A percentile compares a stretch with the other conserved stretches of the same genome.
Conservation (phyloP, 164 flowering plant genomes). For the Vitis amurensis region DNA sequence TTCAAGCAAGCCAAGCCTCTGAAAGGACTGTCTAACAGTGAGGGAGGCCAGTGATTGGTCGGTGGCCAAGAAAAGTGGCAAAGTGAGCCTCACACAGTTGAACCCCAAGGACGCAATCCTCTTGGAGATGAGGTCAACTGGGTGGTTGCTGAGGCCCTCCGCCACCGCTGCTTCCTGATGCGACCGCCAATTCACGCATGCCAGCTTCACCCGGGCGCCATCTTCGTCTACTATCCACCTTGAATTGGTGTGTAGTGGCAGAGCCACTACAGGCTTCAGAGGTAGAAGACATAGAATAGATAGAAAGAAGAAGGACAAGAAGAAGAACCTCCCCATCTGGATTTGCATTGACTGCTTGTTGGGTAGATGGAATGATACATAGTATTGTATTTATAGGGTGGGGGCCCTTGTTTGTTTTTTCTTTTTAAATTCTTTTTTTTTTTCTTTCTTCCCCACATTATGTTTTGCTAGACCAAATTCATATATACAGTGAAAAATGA, state of each 20-base stretch:
- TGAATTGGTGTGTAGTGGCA: constrained; percentile 13
- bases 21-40: constrained; percentile 12
- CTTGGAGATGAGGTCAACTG: constrained; percentile 8
- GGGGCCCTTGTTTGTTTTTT: too few species aligned
- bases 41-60: constrained; percentile 1
- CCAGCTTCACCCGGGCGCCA: constrained; percentile 18
- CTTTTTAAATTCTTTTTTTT: too few species aligned
- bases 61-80: constrained; percentile 7
- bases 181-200: constrained; percentile 17
- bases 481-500: too few species aligned
- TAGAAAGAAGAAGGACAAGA: too few species aligned
- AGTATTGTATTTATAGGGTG: too few species aligned
- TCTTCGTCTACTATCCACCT: constrained; percentile 14
- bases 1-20: background rate
- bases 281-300: too few species aligned
- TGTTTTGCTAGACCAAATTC: too few species aligned
- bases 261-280: background rate
- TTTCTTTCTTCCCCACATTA: too few species aligned
- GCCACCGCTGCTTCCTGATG: constrained; percentile 12
- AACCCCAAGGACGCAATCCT: constrained; percentile 8
- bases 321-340: too few species aligned
- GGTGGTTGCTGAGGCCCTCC: constrained; percentile 16
- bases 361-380: too few species aligned
- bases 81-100: constrained; percentile 18
- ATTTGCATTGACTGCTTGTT: too few species aligned